Evolutionary conservation across 768 basidiomycete genomes (phyloP), one percentile per base, ranked within the genome.

Genomic region (Tephrocybe sp.): DNA sequence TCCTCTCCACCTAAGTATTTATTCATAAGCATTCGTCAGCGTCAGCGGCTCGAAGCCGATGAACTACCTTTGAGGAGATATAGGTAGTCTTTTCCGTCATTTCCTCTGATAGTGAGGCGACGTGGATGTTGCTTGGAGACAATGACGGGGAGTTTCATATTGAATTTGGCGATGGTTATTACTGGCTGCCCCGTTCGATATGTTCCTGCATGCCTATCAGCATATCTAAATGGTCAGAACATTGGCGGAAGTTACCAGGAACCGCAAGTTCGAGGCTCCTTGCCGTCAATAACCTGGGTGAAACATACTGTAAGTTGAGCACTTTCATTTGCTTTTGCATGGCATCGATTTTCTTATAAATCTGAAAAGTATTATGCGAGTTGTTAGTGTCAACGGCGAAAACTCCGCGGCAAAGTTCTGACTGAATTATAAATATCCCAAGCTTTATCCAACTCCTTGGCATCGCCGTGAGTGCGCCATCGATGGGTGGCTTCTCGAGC

Each of bases 371-470:
- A 21, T 36, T 10, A 28, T 32, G 32, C n/a, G n/a, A n/a, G n/a
- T n/a, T n/a, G n/a, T n/a, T n/a, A n/a, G n/a, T n/a, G n/a, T n/a
- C n/a, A n/a, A n/a, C n/a, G n/a, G n/a, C n/a, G 9, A 21, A 48
- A 20, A 53, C 21, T 42, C 26, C 17, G 18, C 33, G 48, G 45
- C 23, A 26, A 23, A 20, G 26, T 6, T 18, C 85, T 56, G 62
- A 93, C 93, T 36, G 84, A 84, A 62, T 97, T 98, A 69, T 99
- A 99, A 24, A 98, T 93, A 62, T 98, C 96, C 96, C 96, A 99
- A 24, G 96, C 96, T 62, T 89, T 91, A 65, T 98, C 97, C 42
- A 99, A 72, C 63, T 98, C 93, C 41, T 82, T 83, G 50, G 83
- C 78, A 64, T 99, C 95, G 18, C 90, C 90, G 61, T 89, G 90